These are phyloP conservation scores for Botrytis medusae DNA, from an alignment of 2,329 filamentous ascomycete genomes.

Conservation along the genomic window DNA sequence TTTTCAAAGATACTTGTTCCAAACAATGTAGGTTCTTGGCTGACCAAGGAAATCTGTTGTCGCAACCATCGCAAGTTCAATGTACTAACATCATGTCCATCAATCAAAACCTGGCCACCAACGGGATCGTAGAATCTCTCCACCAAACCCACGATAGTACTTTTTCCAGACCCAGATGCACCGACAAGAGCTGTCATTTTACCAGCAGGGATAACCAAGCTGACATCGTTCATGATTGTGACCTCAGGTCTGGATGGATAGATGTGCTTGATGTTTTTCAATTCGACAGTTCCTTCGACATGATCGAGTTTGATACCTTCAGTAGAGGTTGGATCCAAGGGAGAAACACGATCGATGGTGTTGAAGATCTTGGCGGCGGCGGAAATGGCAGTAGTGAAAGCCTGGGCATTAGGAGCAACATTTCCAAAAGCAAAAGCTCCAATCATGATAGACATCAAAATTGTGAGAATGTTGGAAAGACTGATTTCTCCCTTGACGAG, in stretches of 20 bases:
- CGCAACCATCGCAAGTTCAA: constrained; percentile 89
- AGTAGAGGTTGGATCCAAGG: constrained; percentile 73
- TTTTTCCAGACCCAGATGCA: constrained; percentile 91
- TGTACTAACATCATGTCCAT: constrained; percentile 76
- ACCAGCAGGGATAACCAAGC: constrained; percentile 76
- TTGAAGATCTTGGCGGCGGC: constrained; percentile 90
- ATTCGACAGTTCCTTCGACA: constrained; percentile 74
- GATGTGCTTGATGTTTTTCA: constrained; percentile 84
- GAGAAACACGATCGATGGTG: constrained; percentile 86
- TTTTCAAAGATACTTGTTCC: constrained; percentile 86
- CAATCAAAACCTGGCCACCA: constrained; percentile 72
- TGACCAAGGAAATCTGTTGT: constrained; percentile 88
- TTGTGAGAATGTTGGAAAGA: constrained; percentile 74
- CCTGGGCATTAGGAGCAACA: constrained; percentile 79
- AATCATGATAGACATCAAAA: constrained; percentile 88
- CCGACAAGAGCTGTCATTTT: constrained; percentile 93
- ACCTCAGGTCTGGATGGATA: constrained; percentile 93
- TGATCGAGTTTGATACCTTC: constrained; percentile 71
- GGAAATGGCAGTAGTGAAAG: constrained; percentile 79
- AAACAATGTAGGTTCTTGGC: constrained; percentile 90
- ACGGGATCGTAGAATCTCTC: constrained; percentile 95
- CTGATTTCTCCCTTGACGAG: constrained; percentile 64
- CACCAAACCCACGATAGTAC: constrained; percentile 87
- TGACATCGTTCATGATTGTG: constrained; percentile 81
- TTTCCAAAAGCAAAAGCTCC: constrained; percentile 90